A percentile compares a stretch with the other conserved stretches of the same genome.
Evolutionary conservation across 805 yeast species (phyloP).

Genomic region (Starmerella sp.): DNA sequence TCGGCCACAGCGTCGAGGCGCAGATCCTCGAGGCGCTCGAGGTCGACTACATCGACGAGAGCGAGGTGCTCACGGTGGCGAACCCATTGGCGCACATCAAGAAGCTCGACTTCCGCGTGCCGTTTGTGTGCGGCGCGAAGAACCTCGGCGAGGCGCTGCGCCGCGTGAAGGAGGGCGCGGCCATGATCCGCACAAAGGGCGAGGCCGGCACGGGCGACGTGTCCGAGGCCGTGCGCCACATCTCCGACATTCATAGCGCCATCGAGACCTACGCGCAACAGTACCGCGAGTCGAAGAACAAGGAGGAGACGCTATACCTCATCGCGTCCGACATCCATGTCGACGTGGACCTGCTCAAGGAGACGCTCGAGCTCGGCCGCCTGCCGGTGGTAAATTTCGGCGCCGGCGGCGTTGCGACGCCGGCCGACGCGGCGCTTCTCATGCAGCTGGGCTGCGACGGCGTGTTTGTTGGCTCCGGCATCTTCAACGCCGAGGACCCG

Average conservation of each 20-base stretch:
- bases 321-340: conserved; percentile 52
- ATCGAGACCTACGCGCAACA: conserved; percentile 36
- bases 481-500: conserved; percentile 64
- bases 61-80: conserved; percentile 76
- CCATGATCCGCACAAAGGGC: conserved; percentile 78
- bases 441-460: conserved; percentile 77
- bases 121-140: conserved; percentile 77
- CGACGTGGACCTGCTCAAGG: conserved; percentile 41
- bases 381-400: conserved; percentile 79
- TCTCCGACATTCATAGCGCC: conserved; percentile 47
- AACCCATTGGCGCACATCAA: conserved; percentile 55
- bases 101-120: conserved; percentile 51
- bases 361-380: conserved; percentile 42
- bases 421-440: conserved; percentile 75
- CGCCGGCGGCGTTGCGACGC: conserved; percentile 83
- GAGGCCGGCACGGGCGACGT: conserved; percentile 87
- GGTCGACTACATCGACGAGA: conserved; percentile 72
- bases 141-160: conserved; percentile 73
- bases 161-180: conserved; percentile 72
- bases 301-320: conserved; percentile 28
- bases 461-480: conserved; percentile 68
- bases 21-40: conserved; percentile 61
- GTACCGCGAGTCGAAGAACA: conserved; percentile 3
- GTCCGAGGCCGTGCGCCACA: conserved; percentile 70
- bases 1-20: conserved; percentile 76